Conservation (phyloP, 495 filamentous ascomycete genomes). For the Geopyxis carbonaria region DNA sequence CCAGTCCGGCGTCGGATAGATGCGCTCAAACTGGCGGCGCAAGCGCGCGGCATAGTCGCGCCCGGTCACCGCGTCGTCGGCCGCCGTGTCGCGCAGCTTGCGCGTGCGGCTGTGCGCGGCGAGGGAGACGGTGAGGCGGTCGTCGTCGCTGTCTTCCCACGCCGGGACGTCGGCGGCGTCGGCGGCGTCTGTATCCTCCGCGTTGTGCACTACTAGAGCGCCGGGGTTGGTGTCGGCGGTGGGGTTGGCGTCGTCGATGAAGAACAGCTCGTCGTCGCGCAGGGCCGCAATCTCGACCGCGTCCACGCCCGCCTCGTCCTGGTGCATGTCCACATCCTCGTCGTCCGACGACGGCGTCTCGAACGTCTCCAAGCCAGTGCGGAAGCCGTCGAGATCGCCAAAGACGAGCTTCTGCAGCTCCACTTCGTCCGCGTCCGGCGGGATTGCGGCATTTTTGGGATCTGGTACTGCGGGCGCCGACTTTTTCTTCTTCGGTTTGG, state of each 20-base stretch:
- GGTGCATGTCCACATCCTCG: constrained; percentile 1
- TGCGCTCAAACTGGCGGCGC: constrained; percentile 54
- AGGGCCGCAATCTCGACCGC: not conserved
- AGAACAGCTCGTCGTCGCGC: constrained; percentile 35
- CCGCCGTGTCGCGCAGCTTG: constrained; percentile 62
- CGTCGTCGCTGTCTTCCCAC: constrained; percentile 95
- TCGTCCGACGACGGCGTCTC: constrained; percentile 15
- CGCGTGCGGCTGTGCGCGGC: constrained; percentile 52
- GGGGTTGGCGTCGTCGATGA: constrained; percentile 54
- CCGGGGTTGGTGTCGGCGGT: not conserved
- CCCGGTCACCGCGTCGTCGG: constrained; percentile 71
- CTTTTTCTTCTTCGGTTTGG: not conserved
- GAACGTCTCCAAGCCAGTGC: constrained; percentile 41
- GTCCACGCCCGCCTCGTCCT: not conserved
- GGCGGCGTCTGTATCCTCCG: constrained; percentile 29
- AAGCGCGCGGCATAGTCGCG: constrained; percentile 68
- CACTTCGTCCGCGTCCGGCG: constrained; percentile 61
- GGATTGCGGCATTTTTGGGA: not conserved
- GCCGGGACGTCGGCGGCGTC: constrained; percentile 34
- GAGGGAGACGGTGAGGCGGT: constrained; percentile 66
- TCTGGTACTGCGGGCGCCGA: not conserved
- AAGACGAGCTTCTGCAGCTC: constrained; percentile 76
- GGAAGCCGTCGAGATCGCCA: constrained; percentile 67
- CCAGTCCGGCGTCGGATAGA: constrained; percentile 72
- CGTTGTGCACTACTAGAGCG: constrained; percentile 25